These are phyloP conservation scores for Xanthoceras sorbifolium DNA, from an alignment of 345 rosid genomes.

Conservation along the genomic window DNA sequence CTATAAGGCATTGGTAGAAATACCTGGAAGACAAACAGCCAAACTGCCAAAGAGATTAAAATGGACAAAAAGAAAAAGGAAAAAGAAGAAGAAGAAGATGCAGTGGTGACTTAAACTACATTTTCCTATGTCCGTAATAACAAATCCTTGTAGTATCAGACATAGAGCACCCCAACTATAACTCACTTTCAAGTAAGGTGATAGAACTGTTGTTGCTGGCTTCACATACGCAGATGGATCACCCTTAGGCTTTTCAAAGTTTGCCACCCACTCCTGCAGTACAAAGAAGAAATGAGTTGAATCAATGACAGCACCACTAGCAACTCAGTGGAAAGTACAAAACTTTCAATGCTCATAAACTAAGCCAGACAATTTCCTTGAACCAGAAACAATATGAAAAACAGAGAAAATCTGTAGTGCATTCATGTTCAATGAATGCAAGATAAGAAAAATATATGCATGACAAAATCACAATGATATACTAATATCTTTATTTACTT, in stretches of 20 bases:
- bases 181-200: conserved; percentile 94
- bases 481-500: too few species aligned
- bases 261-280: conserved; percentile 85
- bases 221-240: conserved; percentile 80
- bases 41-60: conserved; percentile 60
- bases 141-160: not conserved
- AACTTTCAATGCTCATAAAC: not conserved
- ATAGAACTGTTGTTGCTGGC: conserved; percentile 87
- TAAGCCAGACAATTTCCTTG: not conserved
- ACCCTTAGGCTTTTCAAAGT: conserved; percentile 95
- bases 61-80: not conserved
- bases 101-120: not conserved
- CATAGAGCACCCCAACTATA: not conserved
- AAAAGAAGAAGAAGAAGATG: not conserved
- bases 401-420: not conserved
- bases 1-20: conserved; percentile 78
- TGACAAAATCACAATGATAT: too few species aligned
- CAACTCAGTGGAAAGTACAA: not conserved
- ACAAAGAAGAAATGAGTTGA: not conserved
- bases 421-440: not conserved
- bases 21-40: conserved; percentile 98
- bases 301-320: not conserved
- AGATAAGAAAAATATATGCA: too few species aligned
- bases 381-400: not conserved
- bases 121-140: not conserved